Evolutionary conservation across 176 grass and related monocot genomes (phyloP).

Genomic region (Eleusine indica): DNA sequence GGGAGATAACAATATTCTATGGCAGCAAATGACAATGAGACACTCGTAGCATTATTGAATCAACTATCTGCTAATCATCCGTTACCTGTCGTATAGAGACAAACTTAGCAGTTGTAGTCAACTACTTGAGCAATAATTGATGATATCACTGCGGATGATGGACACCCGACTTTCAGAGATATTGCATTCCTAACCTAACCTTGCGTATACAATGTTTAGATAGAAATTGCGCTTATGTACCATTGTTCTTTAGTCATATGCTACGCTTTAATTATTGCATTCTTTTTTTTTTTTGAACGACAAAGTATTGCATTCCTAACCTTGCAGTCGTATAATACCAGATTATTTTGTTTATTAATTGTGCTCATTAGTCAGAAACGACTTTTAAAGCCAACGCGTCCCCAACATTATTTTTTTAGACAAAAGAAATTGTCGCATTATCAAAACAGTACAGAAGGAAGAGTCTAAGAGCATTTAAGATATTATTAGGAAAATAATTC

Average conservation of each 20-base stretch:
- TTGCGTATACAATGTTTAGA: background rate
- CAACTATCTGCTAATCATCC: too few relatives aligned
- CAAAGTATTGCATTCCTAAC: too few relatives aligned
- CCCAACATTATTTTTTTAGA: too few relatives aligned
- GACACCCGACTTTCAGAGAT: background rate
- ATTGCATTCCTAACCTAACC: background rate
- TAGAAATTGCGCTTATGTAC: background rate
- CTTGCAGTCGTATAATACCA: background rate
- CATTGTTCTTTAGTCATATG: background rate
- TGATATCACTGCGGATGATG: background rate
- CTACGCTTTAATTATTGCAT: background rate
- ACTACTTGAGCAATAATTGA: background rate
- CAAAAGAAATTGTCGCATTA: too few relatives aligned
- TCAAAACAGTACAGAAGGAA: too few relatives aligned
- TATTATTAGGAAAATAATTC: too few relatives aligned
- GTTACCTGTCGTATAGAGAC: background rate
- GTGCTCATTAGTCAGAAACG: background rate
- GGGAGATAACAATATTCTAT: background rate
- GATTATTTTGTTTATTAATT: background rate
- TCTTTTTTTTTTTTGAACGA: background rate
- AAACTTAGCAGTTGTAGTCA: background rate
- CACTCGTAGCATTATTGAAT: background rate
- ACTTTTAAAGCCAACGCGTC: background rate
- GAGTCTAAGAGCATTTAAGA: too few relatives aligned
- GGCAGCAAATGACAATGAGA: background rate